Evolutionary conservation across 176 grass and related monocot species (phyloP).

Genomic region (Poa pratensis): DNA sequence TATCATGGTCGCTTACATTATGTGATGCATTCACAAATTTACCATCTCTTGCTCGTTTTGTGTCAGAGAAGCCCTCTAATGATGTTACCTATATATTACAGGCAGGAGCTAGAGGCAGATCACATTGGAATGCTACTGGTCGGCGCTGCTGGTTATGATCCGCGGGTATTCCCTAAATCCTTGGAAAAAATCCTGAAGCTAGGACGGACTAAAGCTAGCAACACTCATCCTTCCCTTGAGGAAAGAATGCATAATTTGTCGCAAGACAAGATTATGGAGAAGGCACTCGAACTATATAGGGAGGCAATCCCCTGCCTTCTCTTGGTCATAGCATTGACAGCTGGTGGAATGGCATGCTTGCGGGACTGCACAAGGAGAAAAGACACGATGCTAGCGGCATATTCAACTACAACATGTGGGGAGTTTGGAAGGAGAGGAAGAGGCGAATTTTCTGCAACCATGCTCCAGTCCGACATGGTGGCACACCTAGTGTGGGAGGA

Average conservation of each 20-base stretch:
- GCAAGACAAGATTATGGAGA: neutral
- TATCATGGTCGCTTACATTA: neutral
- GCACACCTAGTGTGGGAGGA: too few species aligned
- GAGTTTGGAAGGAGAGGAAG: too few species aligned
- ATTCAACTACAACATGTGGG: too few species aligned
- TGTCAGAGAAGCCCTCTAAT: neutral
- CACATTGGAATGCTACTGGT: neutral
- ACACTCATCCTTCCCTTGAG: neutral
- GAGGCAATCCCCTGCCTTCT: neutral
- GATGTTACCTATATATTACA: neutral
- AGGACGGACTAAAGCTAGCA: too few species aligned
- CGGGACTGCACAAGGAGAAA: too few species aligned
- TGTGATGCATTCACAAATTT: neutral
- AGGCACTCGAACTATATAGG: neutral
- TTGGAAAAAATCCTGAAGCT: neutral
- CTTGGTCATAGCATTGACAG: too few species aligned
- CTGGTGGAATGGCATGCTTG: too few species aligned
- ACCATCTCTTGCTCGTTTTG: neutral
- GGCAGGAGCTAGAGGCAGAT: neutral
- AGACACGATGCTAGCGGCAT: too few species aligned
- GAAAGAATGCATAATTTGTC: neutral
- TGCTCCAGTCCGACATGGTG: too few species aligned
- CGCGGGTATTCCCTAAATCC: neutral
- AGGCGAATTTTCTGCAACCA: too few species aligned
- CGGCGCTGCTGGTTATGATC: slow-evolving; percentile 3